Evolutionary conservation across 2,329 filamentous ascomycete genomes (phyloP).

Genomic region (Calonectria hawksworthii): DNA sequence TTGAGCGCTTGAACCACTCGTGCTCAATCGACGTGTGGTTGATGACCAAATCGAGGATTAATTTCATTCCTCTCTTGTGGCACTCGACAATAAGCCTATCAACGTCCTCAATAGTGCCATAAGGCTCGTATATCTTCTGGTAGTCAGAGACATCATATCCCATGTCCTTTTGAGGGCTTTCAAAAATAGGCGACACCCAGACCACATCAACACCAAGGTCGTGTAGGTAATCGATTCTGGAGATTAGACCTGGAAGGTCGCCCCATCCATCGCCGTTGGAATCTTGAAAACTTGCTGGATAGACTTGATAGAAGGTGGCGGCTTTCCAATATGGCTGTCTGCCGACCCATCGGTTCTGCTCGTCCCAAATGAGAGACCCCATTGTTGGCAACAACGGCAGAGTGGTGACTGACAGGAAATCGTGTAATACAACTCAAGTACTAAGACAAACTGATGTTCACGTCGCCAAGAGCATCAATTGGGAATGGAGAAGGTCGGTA

Average conservation of each 20-base stretch:
- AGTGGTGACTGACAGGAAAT: background rate
- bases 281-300: conserved; percentile 71
- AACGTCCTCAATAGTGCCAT: conserved; percentile 77
- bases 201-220: conserved; percentile 73
- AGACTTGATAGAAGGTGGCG: conserved; percentile 65
- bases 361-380: conserved; percentile 51
- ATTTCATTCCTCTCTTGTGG: conserved; percentile 72
- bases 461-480: too few relatives aligned
- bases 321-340: conserved; percentile 62
- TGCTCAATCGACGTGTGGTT: conserved; percentile 76
- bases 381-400: conserved; percentile 36
- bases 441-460: background rate
- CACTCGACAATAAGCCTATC: conserved; percentile 72
- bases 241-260: conserved; percentile 75
- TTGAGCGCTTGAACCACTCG: conserved; percentile 70
- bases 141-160: conserved; percentile 82
- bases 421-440: too few relatives aligned
- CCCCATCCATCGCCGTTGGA: conserved; percentile 74
- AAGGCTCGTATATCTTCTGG: conserved; percentile 73
- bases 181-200: conserved; percentile 68
- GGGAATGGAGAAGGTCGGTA: too few relatives aligned
- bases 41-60: conserved; percentile 80
- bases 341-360: conserved; percentile 48
- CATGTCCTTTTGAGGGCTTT: conserved; percentile 76
- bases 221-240: conserved; percentile 74